Base-by-base conservation (phyloP, 108 stramenopile genomes). In the Pseudonitzschia delicatissima region DNA sequence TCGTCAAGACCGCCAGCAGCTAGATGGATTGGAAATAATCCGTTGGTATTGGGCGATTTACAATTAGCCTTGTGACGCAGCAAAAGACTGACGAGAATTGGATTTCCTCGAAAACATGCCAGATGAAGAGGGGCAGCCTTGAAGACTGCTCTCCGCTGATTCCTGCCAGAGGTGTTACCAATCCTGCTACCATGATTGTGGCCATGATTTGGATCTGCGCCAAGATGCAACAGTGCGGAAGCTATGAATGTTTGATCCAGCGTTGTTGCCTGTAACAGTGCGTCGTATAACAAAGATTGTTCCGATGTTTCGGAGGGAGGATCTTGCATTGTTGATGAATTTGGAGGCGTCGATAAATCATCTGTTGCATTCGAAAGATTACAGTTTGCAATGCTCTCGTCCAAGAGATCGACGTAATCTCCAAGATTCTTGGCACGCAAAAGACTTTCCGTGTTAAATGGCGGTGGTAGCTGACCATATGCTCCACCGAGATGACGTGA, bases 21-120 rank as follows among this genome's bases (percentile, higher is more conserved):
- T 20, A 94, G 61, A 35, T 89, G 89, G 18, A 94, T 66, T 15
- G 93, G 93, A 64, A 81, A 57, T 25, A 69, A 26, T 64, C 93
- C 76, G n/a, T 71, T 58, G n/a, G 88, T 84, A 79, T 94, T 87
- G 0, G 93, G 93, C 27, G 62, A 74, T 23, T 84, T 87, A 26
- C 55, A 67, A 45, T 78, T 86, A 35, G 85, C 85, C 20, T 76
- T 83, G 42, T 74, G 78, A 13, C 42, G 21, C 9, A 93, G 35
- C 9, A 93, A 68, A 42, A 67, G 62, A 13, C 52, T 62, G 1
- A 90, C 85, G 26, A 94, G 49, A 2, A 18, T 26, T 17, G 48
- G 37, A 52, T 83, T 59, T 1, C 93, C 93, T 31, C 76, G 69
- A 9, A 74, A 35, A 59, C 87, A 87, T 7, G 93, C 88, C 35